Evolutionary conservation across 805 yeast species (phyloP), one percentile per base, ranked within the genome.

Genomic region (Hanseniaspora hatyaiensis): DNA sequence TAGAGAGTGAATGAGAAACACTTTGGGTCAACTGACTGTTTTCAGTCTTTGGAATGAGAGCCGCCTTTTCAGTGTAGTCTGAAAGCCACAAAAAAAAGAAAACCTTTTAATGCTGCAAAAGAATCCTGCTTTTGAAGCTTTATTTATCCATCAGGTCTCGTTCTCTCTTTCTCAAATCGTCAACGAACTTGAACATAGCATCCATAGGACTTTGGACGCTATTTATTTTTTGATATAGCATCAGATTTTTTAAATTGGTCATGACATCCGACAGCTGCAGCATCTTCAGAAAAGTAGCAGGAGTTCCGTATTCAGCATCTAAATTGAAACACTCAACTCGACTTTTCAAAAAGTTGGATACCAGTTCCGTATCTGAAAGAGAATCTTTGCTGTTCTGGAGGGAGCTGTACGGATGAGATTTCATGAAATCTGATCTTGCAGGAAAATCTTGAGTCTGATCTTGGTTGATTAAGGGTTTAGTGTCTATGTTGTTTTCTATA

Each of bases 251-350:
- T 52, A 85, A 68, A 52, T 76, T 75, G 0, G 86, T 70, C 85
- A 86, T 81, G 8, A 80, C 80, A 60, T 84, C 92, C 34, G 86
- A 73, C 4, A 82, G 75, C 60, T 83, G 89, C 64, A 85, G 63
- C 19, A 79, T 69, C 51, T 89, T 66, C 75, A 83, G 73, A 6
- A 83, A 77, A 33, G 72, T 71, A 44, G 74, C 78, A 47, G 76
- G 78, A 4, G 82, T 61, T 0, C 94, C 94, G 52, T 31, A 45
- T 18, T 45, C 49, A 1, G 20, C 15, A 18, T 45, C 33, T 8
- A 37, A 19, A 19, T 37, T 37, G 26, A 45, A 45, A 15, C 36
- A 30, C 12, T 23, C 38, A 2, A 23, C 24, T 24, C 31, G 36
- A 8, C 24, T 11, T 12, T 24, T 36, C 20, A 45, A 8, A 24